Conservation (phyloP, 2,329 filamentous ascomycete species). For the Cordyceps farinosa region DNA sequence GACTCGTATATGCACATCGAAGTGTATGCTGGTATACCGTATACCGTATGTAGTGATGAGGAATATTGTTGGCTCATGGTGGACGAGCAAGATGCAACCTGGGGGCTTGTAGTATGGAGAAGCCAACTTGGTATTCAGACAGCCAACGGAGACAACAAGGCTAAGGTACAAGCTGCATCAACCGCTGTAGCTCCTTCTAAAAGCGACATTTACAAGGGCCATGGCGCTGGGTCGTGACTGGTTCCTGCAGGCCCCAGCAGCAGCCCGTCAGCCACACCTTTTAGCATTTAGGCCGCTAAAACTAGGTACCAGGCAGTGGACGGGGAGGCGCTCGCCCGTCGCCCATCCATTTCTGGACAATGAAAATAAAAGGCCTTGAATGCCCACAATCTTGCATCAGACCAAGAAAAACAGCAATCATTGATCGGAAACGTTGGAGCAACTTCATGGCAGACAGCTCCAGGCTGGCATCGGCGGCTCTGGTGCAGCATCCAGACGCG, state of each 20-base stretch:
- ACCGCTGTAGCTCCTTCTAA: too few relatives aligned
- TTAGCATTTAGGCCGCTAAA: too few relatives aligned
- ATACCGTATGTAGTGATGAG: too few relatives aligned
- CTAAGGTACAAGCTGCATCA: neutral
- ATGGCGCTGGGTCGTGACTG: neutral
- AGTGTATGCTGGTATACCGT: neutral
- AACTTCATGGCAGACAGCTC: neutral
- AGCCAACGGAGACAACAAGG: slow-evolving; percentile 4
- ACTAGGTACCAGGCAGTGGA: too few relatives aligned
- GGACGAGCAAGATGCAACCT: neutral
- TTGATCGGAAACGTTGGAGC: too few relatives aligned
- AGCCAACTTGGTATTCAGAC: neutral
- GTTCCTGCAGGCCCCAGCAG: slow-evolving; percentile 11
- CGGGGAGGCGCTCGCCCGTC: too few relatives aligned
- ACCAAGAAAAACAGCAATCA: too few relatives aligned
- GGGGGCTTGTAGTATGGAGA: neutral
- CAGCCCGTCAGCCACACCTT: neutral
- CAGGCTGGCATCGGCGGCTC: too few relatives aligned
- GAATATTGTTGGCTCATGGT: neutral
- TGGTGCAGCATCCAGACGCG: neutral
- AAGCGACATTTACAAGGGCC: neutral
- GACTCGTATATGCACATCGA: neutral
- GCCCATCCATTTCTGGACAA: too few relatives aligned
- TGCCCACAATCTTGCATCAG: too few relatives aligned
- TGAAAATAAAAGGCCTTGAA: too few relatives aligned